phyloP scores from a whole-genome alignment of 805 yeast genomes.

The Ogataea kodamae region DNA sequence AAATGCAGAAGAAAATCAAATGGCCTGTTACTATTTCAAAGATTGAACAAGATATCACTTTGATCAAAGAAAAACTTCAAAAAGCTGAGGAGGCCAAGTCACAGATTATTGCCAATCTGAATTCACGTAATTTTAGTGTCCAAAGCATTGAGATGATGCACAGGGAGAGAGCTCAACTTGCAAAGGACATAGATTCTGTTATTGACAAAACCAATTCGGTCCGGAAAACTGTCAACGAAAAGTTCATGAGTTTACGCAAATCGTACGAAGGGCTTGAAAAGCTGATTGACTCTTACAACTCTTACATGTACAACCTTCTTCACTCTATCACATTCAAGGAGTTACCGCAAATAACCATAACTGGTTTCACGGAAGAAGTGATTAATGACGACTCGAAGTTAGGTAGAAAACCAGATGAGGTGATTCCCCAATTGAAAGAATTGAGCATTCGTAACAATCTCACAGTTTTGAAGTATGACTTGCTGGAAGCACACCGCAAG shows the following conservation, averaged over 20 bases:
- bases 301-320: constrained; percentile 47
- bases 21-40: constrained; percentile 62
- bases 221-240: constrained; percentile 43
- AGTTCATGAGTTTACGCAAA: constrained; percentile 47
- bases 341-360: constrained; percentile 21
- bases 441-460: constrained; percentile 35
- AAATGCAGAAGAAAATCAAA: constrained; percentile 59
- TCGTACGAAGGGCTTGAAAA: constrained; percentile 50
- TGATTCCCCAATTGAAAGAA: constrained; percentile 36
- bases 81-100: constrained; percentile 36
- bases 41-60: constrained; percentile 51
- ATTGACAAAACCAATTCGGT: constrained; percentile 42
- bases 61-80: constrained; percentile 38
- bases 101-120: constrained; percentile 44
- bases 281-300: constrained; percentile 55
- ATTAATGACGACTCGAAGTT: constrained; percentile 39
- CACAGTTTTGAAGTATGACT: constrained; percentile 42
- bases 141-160: constrained; percentile 61
- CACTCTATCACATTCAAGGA: constrained; percentile 24
- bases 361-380: constrained; percentile 25
- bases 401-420: constrained; percentile 45
- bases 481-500: constrained; percentile 43
- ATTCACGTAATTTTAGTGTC: constrained; percentile 56
- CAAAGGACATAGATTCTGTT: constrained; percentile 47
- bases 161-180: constrained; percentile 55